Conservation (phyloP, 768 basidiomycete species). For the Termitomyces sp. region DNA sequence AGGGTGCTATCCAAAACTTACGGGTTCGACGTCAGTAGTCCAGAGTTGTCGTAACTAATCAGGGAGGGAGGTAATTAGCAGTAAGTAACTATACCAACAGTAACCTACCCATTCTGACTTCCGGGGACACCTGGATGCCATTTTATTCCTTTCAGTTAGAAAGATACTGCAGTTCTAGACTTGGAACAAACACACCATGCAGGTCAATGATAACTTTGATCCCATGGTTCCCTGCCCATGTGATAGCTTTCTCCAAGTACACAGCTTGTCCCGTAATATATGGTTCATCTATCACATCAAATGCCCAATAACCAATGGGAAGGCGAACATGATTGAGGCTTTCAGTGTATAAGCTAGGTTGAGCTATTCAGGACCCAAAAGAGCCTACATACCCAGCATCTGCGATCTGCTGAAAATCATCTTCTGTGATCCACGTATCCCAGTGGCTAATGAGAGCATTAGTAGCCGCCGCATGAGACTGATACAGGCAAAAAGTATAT, state of each 20-base stretch:
- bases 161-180: too few species aligned
- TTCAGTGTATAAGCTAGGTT: neutral
- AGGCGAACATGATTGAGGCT: conserved; percentile 80
- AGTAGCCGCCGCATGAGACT: conserved; percentile 40
- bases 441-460: conserved; percentile 56
- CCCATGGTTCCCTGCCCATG: conserved; percentile 63
- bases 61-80: neutral
- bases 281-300: conserved; percentile 72
- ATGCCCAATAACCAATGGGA: conserved; percentile 90
- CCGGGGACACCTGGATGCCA: conserved; percentile 57
- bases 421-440: conserved; percentile 79
- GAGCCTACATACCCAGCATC: conserved; percentile 52
- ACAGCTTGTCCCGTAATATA: conserved; percentile 71
- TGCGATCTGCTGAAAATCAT: conserved; percentile 70
- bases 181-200: conserved; percentile 33
- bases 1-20: conserved; percentile 19
- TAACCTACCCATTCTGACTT: conserved; percentile 69
- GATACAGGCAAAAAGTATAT: conserved; percentile 68
- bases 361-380: neutral
- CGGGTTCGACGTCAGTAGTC: conserved; percentile 54
- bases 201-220: conserved; percentile 82
- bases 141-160: neutral
- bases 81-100: neutral
- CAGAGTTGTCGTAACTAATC: conserved; percentile 75
- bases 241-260: conserved; percentile 59